Conservation (phyloP, 129 eudicot genomes). For the Solidago caesia region DNA sequence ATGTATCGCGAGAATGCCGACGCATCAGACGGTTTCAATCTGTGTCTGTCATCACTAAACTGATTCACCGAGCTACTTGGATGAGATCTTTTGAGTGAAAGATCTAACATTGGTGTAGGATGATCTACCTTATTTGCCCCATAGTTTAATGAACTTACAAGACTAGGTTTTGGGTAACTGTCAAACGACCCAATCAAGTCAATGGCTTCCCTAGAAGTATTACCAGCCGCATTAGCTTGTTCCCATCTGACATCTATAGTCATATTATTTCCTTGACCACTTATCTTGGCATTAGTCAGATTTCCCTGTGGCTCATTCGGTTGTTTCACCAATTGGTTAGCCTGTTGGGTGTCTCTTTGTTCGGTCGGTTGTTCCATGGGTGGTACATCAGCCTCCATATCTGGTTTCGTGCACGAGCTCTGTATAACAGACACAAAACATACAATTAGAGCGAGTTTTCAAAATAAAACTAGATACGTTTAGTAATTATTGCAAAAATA, state of each 20-base stretch:
- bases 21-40: slow-evolving; percentile 71
- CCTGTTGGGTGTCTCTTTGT: slow-evolving; percentile 36
- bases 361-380: slow-evolving; percentile 40
- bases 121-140: slow-evolving; percentile 52
- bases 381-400: slow-evolving; percentile 59
- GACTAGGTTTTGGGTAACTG: slow-evolving; percentile 49
- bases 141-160: slow-evolving; percentile 37
- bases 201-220: slow-evolving; percentile 71
- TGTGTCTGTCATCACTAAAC: slow-evolving; percentile 47
- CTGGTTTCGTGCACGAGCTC: slow-evolving; percentile 94
- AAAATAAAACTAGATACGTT: background rate
- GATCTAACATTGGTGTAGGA: slow-evolving; percentile 62
- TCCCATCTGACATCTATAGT: slow-evolving; percentile 40
- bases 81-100: slow-evolving; percentile 67
- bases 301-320: slow-evolving; percentile 39
- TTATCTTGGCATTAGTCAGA: slow-evolving; percentile 23
- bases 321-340: slow-evolving; percentile 24
- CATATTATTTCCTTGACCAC: slow-evolving; percentile 29
- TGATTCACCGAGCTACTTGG: slow-evolving; percentile 69
- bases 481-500: too few species aligned
- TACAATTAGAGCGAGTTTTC: background rate
- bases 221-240: slow-evolving; percentile 19
- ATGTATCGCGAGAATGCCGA: slow-evolving; percentile 85
- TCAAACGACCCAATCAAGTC: slow-evolving; percentile 85
- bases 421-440: slow-evolving; percentile 38